Evolutionary conservation across 225 moss, liverwort and hornwort genomes (phyloP).

Genomic region (Straminergon stramineum): DNA sequence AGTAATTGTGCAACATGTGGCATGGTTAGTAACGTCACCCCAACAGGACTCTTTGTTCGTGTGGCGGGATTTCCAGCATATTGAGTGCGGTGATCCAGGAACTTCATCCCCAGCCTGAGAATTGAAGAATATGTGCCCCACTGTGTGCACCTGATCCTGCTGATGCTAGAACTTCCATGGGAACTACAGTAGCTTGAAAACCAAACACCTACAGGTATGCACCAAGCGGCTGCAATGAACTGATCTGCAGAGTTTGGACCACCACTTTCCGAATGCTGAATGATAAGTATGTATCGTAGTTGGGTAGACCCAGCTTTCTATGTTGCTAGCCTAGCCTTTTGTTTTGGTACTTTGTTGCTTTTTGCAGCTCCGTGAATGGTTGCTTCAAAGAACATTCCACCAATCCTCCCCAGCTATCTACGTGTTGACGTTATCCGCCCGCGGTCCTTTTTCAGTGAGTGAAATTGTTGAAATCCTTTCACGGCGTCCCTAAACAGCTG

Average conservation of each 20-base stretch:
- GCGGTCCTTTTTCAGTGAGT: neutral
- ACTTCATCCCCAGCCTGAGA: neutral
- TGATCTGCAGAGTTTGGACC: neutral
- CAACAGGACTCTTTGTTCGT: neutral
- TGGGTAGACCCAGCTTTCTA: neutral
- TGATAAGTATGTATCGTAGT: neutral
- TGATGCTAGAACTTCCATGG: neutral
- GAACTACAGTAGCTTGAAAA: neutral
- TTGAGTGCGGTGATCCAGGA: neutral
- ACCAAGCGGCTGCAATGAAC: neutral
- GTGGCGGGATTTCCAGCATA: neutral
- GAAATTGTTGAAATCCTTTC: neutral
- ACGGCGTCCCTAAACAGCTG: neutral
- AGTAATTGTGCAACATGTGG: neutral
- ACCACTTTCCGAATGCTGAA: neutral
- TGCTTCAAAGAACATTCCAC: neutral
- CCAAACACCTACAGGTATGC: neutral
- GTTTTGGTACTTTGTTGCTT: neutral
- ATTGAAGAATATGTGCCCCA: neutral
- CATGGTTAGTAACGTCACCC: neutral
- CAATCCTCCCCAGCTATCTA: neutral
- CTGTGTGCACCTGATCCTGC: neutral
- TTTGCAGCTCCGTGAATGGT: neutral
- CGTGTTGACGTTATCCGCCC: neutral
- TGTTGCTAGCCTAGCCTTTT: neutral